Percentiles rank a stretch among this genome's conserved stretches.
Evolutionary conservation across 306 rosid genomes (phyloP).

Genomic region (Alnus rubra): DNA sequence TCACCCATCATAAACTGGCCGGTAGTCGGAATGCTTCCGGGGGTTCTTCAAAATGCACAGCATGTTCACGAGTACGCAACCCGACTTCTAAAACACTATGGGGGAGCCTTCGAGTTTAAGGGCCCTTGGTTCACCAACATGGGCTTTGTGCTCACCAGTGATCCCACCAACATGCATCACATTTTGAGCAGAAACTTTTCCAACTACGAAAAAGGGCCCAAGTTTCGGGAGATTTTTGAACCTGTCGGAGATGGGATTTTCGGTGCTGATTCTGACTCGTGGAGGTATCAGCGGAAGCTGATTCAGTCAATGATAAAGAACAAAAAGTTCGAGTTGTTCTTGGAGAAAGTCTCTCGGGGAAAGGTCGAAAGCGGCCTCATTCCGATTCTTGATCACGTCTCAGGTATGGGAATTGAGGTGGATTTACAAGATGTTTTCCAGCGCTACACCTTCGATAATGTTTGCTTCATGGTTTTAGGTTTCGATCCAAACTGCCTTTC

Average conservation of each 20-base stretch:
- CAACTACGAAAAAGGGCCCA: constrained; percentile 31
- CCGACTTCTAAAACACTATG: background rate
- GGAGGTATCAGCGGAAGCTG: constrained; percentile 29
- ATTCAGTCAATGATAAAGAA: constrained; percentile 13
- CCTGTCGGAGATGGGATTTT: constrained; percentile 41
- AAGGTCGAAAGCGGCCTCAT: constrained; percentile 17
- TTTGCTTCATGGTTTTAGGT: constrained; percentile 40
- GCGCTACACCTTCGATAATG: constrained; percentile 37
- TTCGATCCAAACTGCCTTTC: constrained; percentile 42
- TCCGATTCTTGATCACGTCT: constrained; percentile 18
- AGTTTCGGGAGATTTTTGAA: constrained; percentile 34
- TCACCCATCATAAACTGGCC: background rate
- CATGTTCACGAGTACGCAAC: constrained; percentile 8
- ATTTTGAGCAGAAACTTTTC: constrained; percentile 23
- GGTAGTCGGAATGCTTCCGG: constrained; percentile 10
- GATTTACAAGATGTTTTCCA: constrained; percentile 31
- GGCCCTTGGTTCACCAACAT: constrained; percentile 29
- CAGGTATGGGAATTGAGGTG: background rate
- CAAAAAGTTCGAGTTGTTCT: background rate
- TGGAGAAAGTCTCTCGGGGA: too few species aligned
- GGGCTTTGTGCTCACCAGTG: constrained; percentile 10
- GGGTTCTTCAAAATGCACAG: background rate
- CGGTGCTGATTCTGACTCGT: constrained; percentile 17
- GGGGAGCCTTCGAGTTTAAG: constrained; percentile 10
- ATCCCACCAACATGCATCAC: constrained; percentile 34